Evolutionary conservation across 257 asterid genomes (phyloP).

Genomic region (Parsonsia alboflavescens): DNA sequence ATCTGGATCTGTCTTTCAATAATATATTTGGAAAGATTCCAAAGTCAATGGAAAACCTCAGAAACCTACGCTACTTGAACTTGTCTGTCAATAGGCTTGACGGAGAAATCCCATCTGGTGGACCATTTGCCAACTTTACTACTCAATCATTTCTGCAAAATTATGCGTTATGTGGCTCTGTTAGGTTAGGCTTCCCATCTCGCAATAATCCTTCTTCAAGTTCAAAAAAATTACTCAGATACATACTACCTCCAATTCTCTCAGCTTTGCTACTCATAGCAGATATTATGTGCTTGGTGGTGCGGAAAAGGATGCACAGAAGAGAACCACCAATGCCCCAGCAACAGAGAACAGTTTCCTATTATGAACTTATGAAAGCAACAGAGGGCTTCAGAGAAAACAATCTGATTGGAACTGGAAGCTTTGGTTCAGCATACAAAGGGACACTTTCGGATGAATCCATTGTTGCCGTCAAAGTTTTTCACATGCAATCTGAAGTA

Average conservation of each 20-base stretch:
- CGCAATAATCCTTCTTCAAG: too few species aligned
- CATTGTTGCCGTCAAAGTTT: slow-evolving; percentile 28
- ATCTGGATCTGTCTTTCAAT: slow-evolving; percentile 42
- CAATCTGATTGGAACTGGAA: too few species aligned
- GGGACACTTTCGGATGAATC: slow-evolving; percentile 34
- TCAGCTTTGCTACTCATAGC: too few species aligned
- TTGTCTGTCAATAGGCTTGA: slow-evolving; percentile 34
- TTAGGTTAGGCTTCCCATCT: slow-evolving; percentile 27
- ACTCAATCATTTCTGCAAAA: slow-evolving; percentile 34
- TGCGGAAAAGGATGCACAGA: too few species aligned
- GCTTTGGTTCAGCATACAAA: not conserved
- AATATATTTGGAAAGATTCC: slow-evolving; percentile 35
- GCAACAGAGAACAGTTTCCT: too few species aligned
- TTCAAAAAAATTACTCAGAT: too few species aligned
- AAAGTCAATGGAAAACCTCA: slow-evolving; percentile 36
- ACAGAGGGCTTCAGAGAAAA: too few species aligned
- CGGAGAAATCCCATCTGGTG: slow-evolving; percentile 25
- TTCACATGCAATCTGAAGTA: not conserved
- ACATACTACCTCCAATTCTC: too few species aligned
- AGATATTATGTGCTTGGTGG: too few species aligned
- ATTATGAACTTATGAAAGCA: too few species aligned
- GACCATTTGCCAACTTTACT: slow-evolving; percentile 40
- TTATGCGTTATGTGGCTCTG: slow-evolving; percentile 35
- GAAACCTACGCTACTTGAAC: slow-evolving; percentile 25
- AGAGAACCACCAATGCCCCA: too few species aligned